Percentiles rank a stretch among this genome's conserved stretches.
These are phyloP conservation scores for Lecanosticta acicola DNA, from an alignment of 2,329 filamentous ascomycete genomes.

Conservation along the genomic window DNA sequence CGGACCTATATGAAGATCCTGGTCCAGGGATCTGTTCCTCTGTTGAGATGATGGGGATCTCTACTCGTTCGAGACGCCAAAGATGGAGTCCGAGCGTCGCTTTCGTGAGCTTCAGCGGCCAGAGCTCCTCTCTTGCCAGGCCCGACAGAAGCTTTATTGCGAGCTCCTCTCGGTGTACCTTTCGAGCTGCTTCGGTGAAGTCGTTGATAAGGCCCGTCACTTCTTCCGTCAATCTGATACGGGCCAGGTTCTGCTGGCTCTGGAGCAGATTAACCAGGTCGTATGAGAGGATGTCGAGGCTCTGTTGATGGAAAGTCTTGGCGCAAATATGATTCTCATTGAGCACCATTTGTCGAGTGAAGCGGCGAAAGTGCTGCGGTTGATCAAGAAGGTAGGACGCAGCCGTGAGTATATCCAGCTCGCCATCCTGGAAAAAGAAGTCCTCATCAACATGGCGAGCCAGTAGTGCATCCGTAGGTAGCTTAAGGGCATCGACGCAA, in stretches of 20 bases:
- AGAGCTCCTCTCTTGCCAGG: background rate
- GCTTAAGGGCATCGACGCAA: constrained; percentile 2
- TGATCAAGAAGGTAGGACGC: constrained; percentile 14
- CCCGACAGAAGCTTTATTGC: background rate
- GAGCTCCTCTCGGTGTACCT: background rate
- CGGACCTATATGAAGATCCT: no score
- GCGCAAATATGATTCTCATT: background rate
- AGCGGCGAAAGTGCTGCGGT: constrained; percentile 5
- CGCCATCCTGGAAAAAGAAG: background rate
- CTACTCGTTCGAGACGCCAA: background rate
- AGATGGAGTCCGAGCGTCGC: background rate
- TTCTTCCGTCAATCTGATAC: background rate
- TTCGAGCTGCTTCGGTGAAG: background rate
- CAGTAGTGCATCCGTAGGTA: constrained; percentile 2
- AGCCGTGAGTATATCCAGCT: constrained; percentile 1
- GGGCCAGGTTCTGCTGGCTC: background rate
- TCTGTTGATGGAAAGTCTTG: background rate
- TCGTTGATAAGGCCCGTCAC: background rate
- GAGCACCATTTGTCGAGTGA: constrained; percentile 10
- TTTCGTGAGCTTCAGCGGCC: background rate
- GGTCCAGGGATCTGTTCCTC: no score
- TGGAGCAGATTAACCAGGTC: background rate
- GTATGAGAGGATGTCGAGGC: background rate
- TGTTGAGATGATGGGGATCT: background rate
- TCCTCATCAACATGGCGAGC: background rate